A percentile compares a stretch with the other conserved stretches of the same genome.
Conservation (phyloP, 202 grass and related monocot genomes). For the Panicum hallii region DNA sequence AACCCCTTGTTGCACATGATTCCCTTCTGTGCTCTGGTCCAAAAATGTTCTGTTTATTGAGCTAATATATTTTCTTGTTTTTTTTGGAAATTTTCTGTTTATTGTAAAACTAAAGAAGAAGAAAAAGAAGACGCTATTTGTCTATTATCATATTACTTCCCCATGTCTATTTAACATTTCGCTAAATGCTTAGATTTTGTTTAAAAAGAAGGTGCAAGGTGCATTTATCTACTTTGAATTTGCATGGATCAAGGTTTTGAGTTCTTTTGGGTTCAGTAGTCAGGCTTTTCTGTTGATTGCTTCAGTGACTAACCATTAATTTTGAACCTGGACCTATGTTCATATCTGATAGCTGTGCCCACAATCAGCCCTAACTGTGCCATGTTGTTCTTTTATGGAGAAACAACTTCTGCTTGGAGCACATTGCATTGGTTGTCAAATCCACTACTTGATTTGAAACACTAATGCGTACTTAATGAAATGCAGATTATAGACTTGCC, state of each 20-base stretch:
- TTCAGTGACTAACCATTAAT: background rate
- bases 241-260: background rate
- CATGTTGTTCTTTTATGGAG: conserved; percentile 26
- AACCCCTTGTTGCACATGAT: background rate
- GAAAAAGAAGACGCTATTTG: background rate
- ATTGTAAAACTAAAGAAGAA: background rate
- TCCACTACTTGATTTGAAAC: conserved; percentile 35
- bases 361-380: background rate
- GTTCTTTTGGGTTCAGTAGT: conserved; percentile 16
- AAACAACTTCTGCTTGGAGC: conserved; percentile 11
- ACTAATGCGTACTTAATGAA: conserved; percentile 38
- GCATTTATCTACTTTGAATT: conserved; percentile 19
- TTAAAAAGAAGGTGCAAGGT: background rate
- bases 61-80: conserved; percentile 18
- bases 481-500: conserved; percentile 90
- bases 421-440: conserved; percentile 13
- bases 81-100: conserved; percentile 11
- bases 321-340: background rate
- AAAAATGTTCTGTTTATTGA: background rate
- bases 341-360: background rate
- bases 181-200: background rate
- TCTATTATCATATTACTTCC: conserved; percentile 23
- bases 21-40: conserved; percentile 22
- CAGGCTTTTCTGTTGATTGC: conserved; percentile 30
- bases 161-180: conserved; percentile 24